Evolutionary conservation across 2,329 filamentous ascomycete genomes (phyloP).

Genomic region (Cercospora beticola): DNA sequence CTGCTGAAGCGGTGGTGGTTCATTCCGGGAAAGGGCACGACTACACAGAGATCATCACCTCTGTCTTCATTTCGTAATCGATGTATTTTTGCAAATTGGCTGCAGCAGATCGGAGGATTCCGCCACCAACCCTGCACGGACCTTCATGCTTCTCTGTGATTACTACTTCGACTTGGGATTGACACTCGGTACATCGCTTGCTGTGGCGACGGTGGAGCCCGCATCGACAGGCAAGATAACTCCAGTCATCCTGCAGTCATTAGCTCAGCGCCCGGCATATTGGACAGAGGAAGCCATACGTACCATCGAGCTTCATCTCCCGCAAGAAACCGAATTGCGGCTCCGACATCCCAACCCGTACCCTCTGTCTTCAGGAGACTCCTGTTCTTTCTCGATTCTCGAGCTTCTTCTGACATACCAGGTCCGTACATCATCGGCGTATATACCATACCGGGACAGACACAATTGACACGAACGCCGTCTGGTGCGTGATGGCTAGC

Average conservation of each 20-base stretch:
- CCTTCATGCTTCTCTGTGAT: background rate
- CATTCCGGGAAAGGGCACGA: background rate
- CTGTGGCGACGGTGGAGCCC: conserved; percentile 47
- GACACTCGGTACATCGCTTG: conserved; percentile 41
- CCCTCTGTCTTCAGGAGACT: conserved; percentile 56
- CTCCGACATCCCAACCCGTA: conserved; percentile 55
- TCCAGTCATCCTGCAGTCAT: conserved; percentile 38
- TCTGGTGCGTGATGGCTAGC: conserved; percentile 54
- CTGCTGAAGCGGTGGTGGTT: background rate
- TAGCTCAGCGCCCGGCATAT: background rate
- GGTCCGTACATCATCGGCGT: conserved; percentile 56
- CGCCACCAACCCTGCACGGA: background rate
- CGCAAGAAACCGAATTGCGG: conserved; percentile 54
- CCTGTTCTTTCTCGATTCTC: conserved; percentile 51
- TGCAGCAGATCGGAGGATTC: background rate
- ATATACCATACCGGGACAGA: conserved; percentile 56
- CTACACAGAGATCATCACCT: background rate
- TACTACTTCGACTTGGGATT: conserved; percentile 11
- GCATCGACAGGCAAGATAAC: conserved; percentile 51
- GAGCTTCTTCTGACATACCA: conserved; percentile 52
- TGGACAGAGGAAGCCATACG: conserved; percentile 22
- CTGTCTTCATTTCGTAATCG: background rate
- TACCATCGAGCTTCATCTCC: conserved; percentile 54
- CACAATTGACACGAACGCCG: conserved; percentile 56
- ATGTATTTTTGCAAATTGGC: background rate